These are phyloP conservation scores for Xerophyta viscosa DNA, from an alignment of 106 monocot genomes.

Conservation along the genomic window DNA sequence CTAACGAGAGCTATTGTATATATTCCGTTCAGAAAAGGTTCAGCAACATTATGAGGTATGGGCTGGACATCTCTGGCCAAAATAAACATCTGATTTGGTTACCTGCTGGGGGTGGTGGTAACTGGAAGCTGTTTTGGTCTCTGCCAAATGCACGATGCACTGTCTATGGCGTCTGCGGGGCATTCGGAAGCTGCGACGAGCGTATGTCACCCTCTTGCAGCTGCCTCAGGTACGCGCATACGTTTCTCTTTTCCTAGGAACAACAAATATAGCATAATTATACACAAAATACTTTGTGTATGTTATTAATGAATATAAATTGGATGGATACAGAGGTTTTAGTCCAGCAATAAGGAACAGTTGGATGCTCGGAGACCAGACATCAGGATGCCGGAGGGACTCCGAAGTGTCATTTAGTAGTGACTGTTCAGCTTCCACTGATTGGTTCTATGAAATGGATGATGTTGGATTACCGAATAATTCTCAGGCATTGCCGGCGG, in stretches of 20 bases:
- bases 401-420: slow-evolving; percentile 10
- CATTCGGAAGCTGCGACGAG: slow-evolving; percentile 23
- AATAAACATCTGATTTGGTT: not conserved
- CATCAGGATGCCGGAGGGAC: slow-evolving; percentile 21
- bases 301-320: too few relatives aligned
- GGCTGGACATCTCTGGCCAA: slow-evolving; percentile 19
- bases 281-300: too few relatives aligned
- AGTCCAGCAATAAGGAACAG: not conserved
- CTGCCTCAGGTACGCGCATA: too few relatives aligned
- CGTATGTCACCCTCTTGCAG: slow-evolving; percentile 1
- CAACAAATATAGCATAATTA: too few relatives aligned
- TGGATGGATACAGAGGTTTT: slow-evolving; percentile 8
- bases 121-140: slow-evolving; percentile 4
- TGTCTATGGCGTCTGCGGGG: slow-evolving; percentile 9
- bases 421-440: slow-evolving; percentile 5
- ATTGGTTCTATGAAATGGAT: slow-evolving; percentile 16
- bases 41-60: slow-evolving; percentile 4
- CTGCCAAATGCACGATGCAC: slow-evolving; percentile 9
- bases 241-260: too few relatives aligned
- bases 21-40: slow-evolving; percentile 7
- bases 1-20: slow-evolving; percentile 7
- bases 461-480: slow-evolving; percentile 21
- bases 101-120: not conserved
- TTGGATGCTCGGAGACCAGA: slow-evolving; percentile 26
- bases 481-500: not conserved